Evolutionary conservation across 768 basidiomycete genomes (phyloP), one percentile per base, ranked within the genome.

Genomic region (Chalciporus chontae): DNA sequence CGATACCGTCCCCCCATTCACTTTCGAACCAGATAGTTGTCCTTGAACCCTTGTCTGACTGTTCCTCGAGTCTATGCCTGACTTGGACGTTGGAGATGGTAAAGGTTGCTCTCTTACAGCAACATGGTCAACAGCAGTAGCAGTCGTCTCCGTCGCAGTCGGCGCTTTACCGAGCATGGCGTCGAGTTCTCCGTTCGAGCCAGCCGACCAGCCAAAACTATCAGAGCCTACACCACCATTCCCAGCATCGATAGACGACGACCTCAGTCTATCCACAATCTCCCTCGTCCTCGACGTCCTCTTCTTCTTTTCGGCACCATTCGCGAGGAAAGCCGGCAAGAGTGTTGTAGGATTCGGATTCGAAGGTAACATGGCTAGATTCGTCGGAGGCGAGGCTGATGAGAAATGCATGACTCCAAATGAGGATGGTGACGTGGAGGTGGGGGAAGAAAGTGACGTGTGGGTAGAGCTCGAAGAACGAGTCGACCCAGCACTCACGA

Each of bases 261-360:
- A 64, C 47, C 61, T 55, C 50, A 65, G n/a, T 34, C 52, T 55
- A 45, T 65, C 63, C 1, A 65, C 59, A 32, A 65, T 66, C 51
- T 66, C 63, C n/a, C 64, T 58, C 51, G 63, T 65, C 37, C 59
- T 52, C 23, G 64, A 65, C 9, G 50, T 14, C 54, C 55, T 66
- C 52, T 65, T 65, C 11, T 60, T 51, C 27, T 64, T 62, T 38
- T 40, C 45, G 19, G 31, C 34, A 37, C 59, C 18, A 15, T 57
- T 57, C 13, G 61, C 50, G 11, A 65, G 43, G 46, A 65, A 65
- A 0, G 64, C 59, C 24, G 64, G 63, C 18, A 65, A 56, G 15
- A 64, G 14, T 0, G 59, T 52, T 11, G 56, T 56, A 19, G 55
- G 26, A 10, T 52, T 57, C 1, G 52, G 23, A 13, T 52, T 57